Evolutionary conservation across 2,329 filamentous ascomycete species (phyloP).

Genomic region (Zalaria sp.): DNA sequence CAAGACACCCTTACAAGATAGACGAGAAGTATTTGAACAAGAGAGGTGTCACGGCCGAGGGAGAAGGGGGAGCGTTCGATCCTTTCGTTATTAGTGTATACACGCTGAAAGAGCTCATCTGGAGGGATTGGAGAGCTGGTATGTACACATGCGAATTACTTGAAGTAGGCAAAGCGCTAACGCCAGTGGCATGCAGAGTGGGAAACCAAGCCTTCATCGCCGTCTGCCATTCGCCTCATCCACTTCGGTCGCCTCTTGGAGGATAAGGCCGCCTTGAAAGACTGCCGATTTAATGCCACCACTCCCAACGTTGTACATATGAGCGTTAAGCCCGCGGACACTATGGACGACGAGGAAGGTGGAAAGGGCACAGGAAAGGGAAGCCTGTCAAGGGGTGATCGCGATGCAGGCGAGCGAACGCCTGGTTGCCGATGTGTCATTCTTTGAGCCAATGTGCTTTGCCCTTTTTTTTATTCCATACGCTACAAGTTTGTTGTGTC

Average conservation of each 20-base stretch:
- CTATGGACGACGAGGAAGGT: slow-evolving; percentile 66
- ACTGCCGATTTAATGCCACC: slow-evolving; percentile 64
- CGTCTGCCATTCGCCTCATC: slow-evolving; percentile 80
- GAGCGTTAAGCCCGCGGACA: slow-evolving; percentile 77
- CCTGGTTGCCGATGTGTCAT: slow-evolving; percentile 53
- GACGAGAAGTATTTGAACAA: slow-evolving; percentile 75
- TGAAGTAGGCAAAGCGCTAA: no score
- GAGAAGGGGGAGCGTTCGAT: slow-evolving; percentile 48
- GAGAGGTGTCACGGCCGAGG: slow-evolving; percentile 64
- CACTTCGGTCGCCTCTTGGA: slow-evolving; percentile 83
- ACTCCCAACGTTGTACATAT: slow-evolving; percentile 83
- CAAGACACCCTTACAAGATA: slow-evolving; percentile 78
- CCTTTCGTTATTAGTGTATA: slow-evolving; percentile 87
- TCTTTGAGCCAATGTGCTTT: slow-evolving; percentile 27
- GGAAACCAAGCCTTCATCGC: slow-evolving; percentile 74
- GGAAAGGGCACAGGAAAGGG: slow-evolving; percentile 55
- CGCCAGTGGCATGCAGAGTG: slow-evolving; percentile 41
- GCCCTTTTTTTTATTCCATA: neutral
- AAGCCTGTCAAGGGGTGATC: slow-evolving; percentile 27
- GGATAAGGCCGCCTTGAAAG: slow-evolving; percentile 72
- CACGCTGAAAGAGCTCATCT: slow-evolving; percentile 84
- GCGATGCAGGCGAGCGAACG: slow-evolving; percentile 40
- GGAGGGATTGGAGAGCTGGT: slow-evolving; percentile 79
- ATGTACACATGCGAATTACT: slow-evolving; percentile 8
- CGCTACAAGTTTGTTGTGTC: neutral